A percentile compares a stretch with the other conserved stretches of the same genome.
phyloP scores from a whole-genome alignment of 129 eudicot species.

The Dittrichia graveolens region DNA sequence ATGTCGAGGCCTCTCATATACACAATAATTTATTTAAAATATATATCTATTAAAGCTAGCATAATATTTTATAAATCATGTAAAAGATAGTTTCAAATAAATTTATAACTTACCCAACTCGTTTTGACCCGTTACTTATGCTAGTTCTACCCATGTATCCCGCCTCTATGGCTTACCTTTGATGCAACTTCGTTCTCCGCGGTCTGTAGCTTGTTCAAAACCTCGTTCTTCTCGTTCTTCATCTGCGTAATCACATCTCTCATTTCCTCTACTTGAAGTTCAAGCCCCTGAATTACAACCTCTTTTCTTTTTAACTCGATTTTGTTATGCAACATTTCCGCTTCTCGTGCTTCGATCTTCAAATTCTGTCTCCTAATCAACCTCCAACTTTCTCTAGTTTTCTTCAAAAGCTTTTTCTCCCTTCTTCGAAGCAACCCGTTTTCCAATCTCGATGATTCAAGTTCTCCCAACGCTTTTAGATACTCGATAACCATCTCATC shows the following conservation, averaged over 20 bases:
- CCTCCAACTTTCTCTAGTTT: conserved; percentile 32
- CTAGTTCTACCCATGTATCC: background rate
- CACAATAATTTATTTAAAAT: no score
- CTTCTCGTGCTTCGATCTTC: conserved; percentile 46
- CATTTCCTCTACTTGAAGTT: conserved; percentile 45
- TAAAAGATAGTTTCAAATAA: no score
- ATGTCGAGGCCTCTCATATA: no score
- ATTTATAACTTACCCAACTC: background rate
- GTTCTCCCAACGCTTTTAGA: conserved; percentile 37
- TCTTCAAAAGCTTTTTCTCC: conserved; percentile 49
- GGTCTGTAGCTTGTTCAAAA: conserved; percentile 39
- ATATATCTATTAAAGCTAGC: no score
- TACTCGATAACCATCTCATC: conserved; percentile 49
- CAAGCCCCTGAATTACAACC: conserved; percentile 35
- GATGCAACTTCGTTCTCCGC: conserved; percentile 38
- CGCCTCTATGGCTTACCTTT: conserved; percentile 38
- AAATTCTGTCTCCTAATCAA: conserved; percentile 31
- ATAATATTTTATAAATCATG: no score
- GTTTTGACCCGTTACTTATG: background rate
- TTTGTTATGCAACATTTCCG: conserved; percentile 28
- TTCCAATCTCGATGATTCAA: conserved; percentile 41
- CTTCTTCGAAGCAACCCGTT: conserved; percentile 44
- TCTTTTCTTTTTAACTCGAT: conserved; percentile 41
- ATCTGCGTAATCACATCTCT: conserved; percentile 27
- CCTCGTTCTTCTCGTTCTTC: conserved; percentile 52